Evolutionary conservation across 2,329 filamentous ascomycete genomes (phyloP).

Genomic region (Fusarium sp.): DNA sequence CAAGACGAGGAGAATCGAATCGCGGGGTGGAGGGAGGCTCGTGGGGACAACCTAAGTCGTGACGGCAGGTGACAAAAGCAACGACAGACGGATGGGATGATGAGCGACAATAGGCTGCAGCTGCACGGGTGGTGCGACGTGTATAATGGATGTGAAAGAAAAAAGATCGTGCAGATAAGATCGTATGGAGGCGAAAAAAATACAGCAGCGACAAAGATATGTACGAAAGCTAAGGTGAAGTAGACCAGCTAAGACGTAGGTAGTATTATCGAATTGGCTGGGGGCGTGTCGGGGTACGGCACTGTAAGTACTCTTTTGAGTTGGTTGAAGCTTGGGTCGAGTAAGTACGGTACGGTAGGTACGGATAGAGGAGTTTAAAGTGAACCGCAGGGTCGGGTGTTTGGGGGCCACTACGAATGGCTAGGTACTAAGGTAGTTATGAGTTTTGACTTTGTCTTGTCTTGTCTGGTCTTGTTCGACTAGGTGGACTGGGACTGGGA

Average conservation of each 20-base stretch:
- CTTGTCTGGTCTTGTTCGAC: conserved; percentile 3
- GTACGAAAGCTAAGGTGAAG: conserved; percentile 29
- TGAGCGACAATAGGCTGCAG: conserved; percentile 10
- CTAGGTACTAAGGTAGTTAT: conserved; percentile 5
- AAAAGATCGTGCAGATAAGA: conserved; percentile 16
- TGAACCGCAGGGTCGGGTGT: conserved; percentile 45
- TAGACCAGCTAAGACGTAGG: conserved; percentile 29
- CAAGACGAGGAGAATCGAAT: conserved; percentile 35
- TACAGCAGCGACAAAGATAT: conserved; percentile 20
- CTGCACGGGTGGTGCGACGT: conserved; percentile 6
- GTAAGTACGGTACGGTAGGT: conserved; percentile 4
- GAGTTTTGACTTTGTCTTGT: conserved; percentile 38
- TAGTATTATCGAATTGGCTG: conserved; percentile 27
- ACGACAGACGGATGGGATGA: conserved; percentile 18
- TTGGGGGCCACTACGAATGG: conserved; percentile 36
- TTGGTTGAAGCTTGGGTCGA: conserved; percentile 16
- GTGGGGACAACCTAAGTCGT: conserved; percentile 29
- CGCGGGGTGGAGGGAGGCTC: conserved; percentile 41
- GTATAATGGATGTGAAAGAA: background rate
- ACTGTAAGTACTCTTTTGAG: conserved; percentile 14
- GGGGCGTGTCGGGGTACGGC: conserved; percentile 34
- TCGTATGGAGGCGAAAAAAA: conserved; percentile 11
- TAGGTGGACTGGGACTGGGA: background rate
- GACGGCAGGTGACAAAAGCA: conserved; percentile 39
- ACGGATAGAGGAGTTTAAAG: conserved; percentile 41